phyloP scores from a whole-genome alignment of 2,329 filamentous ascomycete species.

The Hymenoscyphus infarciens region DNA sequence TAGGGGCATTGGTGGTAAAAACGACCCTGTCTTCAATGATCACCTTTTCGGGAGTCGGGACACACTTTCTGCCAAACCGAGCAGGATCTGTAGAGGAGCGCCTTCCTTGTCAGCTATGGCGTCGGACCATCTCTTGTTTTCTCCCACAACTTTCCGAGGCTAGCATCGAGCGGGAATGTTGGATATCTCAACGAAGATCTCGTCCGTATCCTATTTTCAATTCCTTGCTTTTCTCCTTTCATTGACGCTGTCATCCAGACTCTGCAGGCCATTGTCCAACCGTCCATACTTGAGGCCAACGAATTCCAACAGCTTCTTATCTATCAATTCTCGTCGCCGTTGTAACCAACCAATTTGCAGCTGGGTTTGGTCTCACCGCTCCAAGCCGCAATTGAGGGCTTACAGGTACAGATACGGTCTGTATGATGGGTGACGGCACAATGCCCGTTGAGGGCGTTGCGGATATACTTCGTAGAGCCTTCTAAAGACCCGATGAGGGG shows the following conservation, averaged over 20 bases:
- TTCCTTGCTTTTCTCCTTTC: background rate
- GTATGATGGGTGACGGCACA: background rate
- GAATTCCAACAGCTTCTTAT: background rate
- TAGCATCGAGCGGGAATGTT: background rate
- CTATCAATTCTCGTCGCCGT: background rate
- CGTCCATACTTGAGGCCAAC: background rate
- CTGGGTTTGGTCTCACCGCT: background rate
- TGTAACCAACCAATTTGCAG: background rate
- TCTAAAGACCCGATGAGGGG: background rate
- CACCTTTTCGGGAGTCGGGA: too few relatives aligned
- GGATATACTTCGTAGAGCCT: background rate
- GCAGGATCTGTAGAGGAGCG: background rate
- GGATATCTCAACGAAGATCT: background rate
- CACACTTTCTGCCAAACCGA: too few relatives aligned
- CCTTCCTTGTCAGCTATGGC: background rate
- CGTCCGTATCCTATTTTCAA: background rate
- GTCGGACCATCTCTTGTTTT: background rate
- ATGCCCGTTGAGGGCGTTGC: background rate
- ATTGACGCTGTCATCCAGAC: slow-evolving; percentile 1
- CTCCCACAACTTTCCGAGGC: background rate
- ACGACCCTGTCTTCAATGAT: too few relatives aligned
- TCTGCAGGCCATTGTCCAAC: slow-evolving; percentile 1
- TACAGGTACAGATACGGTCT: background rate
- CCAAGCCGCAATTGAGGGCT: background rate
- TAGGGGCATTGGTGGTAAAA: too few relatives aligned